Base-by-base conservation (phyloP, 31 red algal genomes). In the Bonnemaisonia californica region DNA sequence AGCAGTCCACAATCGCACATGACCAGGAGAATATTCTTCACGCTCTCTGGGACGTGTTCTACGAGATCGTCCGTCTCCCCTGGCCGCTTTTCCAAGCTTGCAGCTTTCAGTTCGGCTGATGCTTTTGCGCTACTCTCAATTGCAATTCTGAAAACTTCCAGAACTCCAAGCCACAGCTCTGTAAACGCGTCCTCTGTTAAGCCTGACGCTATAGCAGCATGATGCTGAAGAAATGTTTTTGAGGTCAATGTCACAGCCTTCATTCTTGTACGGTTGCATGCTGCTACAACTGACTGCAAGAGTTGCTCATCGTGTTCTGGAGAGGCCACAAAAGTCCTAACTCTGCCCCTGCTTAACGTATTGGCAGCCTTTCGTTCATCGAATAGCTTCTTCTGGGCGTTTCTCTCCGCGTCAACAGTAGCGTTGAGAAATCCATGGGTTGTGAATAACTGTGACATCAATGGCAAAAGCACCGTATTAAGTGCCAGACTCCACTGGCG, bases 21-120 rank as follows among this genome's bases (percentile, higher is more conserved):
- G 8, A 98, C 95, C 76, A 98, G 76, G 47, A 98, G 75, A 70
- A 93, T 60, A 66, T 98, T 98, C 75, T 93, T 98, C 54, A 94
- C 82, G 39, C 60, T 91, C 76, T 98, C 95, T 12, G 79, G 74
- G 3, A 98, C 77, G 66, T 98, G 95, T 48, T 98, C 95, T 1
- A 70, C 65, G 59, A 98, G 69, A 47, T 85, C 85, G 34, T 86
- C 94, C 48, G 58, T 51, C 19, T 88, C 71, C 79, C 76, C 51
- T 55, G 22, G 22, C 62, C 54, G 39, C 35, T 41, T 74, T 26
- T 64, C 36, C 34, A 71, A 76, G 51, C 60, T 76, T 13, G 54
- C 57, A 3, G 29, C 41, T 28, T 24, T 34, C 19, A 72, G 22
- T 73, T 88, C 84, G 36, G 64, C 16, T 11, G 45, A 51, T 16